These are phyloP conservation scores for Lentinula novae-zelandiae DNA, from an alignment of 1,284 basidiomycete genomes.

Conservation along the genomic window DNA sequence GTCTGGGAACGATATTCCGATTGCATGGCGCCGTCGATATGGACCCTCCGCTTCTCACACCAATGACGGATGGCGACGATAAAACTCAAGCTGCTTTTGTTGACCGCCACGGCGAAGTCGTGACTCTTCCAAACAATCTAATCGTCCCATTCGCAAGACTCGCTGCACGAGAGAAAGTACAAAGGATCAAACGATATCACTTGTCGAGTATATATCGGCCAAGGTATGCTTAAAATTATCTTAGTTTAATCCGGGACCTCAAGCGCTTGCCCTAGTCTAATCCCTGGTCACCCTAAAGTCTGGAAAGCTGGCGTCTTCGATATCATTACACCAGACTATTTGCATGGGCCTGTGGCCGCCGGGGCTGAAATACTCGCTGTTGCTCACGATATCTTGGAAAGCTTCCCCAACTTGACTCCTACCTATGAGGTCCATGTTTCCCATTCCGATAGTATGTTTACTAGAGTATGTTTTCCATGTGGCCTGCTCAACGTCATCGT, in stretches of 20 bases:
- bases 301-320: slow-evolving; percentile 75
- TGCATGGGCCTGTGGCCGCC: slow-evolving; percentile 56
- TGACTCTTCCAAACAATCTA: slow-evolving; percentile 76
- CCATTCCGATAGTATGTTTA: slow-evolving; percentile 61
- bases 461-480: background rate
- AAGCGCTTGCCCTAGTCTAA: slow-evolving; percentile 34
- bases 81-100: slow-evolving; percentile 70
- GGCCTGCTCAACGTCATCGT: background rate
- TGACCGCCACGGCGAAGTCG: slow-evolving; percentile 81
- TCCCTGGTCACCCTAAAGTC: slow-evolving; percentile 67
- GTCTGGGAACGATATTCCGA: slow-evolving; percentile 74
- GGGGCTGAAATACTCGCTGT: slow-evolving; percentile 69
- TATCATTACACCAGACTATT: slow-evolving; percentile 71
- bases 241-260: background rate
- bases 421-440: slow-evolving; percentile 72
- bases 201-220: slow-evolving; percentile 71
- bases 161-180: slow-evolving; percentile 70
- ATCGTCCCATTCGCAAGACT: slow-evolving; percentile 83
- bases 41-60: slow-evolving; percentile 81
- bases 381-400: slow-evolving; percentile 59
- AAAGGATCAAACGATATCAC: slow-evolving; percentile 89
- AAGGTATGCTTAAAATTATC: slow-evolving; percentile 39
- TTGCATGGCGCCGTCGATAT: slow-evolving; percentile 89
- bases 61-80: slow-evolving; percentile 54
- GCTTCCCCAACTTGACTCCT: slow-evolving; percentile 64